These are phyloP conservation scores for Fusarium sarcochroum DNA, from an alignment of 2,329 filamentous ascomycete genomes.

Conservation along the genomic window DNA sequence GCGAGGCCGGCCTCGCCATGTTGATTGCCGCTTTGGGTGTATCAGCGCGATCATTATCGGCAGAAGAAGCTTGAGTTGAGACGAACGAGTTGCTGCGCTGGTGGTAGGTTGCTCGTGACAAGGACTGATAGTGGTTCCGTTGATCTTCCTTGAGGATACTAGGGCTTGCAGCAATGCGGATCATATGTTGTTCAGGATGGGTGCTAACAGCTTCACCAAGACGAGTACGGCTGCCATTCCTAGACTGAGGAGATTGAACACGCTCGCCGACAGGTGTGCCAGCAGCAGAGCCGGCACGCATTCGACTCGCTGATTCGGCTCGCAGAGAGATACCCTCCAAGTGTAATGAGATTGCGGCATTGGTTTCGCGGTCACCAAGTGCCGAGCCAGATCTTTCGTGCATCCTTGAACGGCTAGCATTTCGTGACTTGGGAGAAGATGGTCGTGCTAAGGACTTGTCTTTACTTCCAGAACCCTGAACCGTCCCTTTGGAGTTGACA, in stretches of 20 bases:
- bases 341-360: conserved; percentile 37
- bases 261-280: conserved; percentile 8
- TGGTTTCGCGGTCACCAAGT: conserved; percentile 1
- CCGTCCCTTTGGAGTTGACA: not conserved
- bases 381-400: conserved; percentile 45
- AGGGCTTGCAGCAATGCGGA: conserved; percentile 32
- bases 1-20: not conserved
- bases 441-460: conserved; percentile 38
- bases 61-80: not conserved
- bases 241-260: conserved; percentile 2
- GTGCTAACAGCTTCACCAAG: not conserved
- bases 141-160: conserved; percentile 19
- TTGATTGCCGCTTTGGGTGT: conserved; percentile 5
- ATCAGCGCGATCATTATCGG: not conserved
- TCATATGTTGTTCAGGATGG: conserved; percentile 6
- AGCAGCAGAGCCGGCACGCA: not conserved
- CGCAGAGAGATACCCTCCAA: conserved; percentile 44
- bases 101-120: not conserved
- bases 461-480: not conserved
- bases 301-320: conserved; percentile 40
- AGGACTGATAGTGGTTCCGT: not conserved
- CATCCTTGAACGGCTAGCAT: conserved; percentile 51
- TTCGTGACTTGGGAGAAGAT: conserved; percentile 54
- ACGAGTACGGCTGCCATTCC: conserved; percentile 9
- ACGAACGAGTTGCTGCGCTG: conserved; percentile 31